These are phyloP conservation scores for Astrothelium macrocarpum DNA, from an alignment of 495 filamentous ascomycete species.

Conservation along the genomic window DNA sequence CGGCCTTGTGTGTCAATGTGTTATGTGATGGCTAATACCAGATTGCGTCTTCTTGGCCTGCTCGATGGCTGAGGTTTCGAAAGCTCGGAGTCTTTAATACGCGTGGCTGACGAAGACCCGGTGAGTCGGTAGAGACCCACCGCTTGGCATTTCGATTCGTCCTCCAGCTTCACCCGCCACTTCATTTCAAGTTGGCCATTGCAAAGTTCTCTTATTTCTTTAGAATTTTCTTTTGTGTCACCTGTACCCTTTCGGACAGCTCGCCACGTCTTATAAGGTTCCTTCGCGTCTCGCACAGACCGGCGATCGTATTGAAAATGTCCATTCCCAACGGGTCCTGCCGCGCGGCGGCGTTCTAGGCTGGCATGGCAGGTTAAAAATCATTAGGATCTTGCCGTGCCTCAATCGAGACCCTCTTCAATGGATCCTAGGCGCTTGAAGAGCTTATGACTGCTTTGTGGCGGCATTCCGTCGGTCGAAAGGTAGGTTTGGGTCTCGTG, in stretches of 20 bases:
- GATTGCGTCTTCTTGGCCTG: too few relatives aligned
- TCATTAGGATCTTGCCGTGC: too few relatives aligned
- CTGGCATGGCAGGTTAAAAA: too few relatives aligned
- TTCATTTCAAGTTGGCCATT: background rate
- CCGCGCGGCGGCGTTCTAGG: background rate
- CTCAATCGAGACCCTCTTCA: too few relatives aligned
- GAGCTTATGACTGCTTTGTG: background rate
- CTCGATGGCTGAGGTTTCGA: too few relatives aligned
- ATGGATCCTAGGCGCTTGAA: background rate
- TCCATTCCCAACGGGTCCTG: background rate
- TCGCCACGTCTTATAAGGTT: background rate
- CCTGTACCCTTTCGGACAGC: background rate
- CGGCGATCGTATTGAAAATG: background rate
- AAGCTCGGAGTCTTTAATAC: too few relatives aligned
- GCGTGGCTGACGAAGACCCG: too few relatives aligned
- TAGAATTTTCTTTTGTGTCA: background rate
- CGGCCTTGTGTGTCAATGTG: too few relatives aligned
- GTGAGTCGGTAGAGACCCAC: too few relatives aligned
- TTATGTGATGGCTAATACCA: too few relatives aligned
- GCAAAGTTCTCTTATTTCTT: background rate
- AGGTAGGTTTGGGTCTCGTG: background rate
- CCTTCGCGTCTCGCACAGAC: background rate
- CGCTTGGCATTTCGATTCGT: too few relatives aligned
- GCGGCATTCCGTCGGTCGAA: background rate
- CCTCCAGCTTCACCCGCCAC: background rate